Base-by-base conservation (phyloP, 345 rosid genomes). In the Clarkia xantiana region DNA sequence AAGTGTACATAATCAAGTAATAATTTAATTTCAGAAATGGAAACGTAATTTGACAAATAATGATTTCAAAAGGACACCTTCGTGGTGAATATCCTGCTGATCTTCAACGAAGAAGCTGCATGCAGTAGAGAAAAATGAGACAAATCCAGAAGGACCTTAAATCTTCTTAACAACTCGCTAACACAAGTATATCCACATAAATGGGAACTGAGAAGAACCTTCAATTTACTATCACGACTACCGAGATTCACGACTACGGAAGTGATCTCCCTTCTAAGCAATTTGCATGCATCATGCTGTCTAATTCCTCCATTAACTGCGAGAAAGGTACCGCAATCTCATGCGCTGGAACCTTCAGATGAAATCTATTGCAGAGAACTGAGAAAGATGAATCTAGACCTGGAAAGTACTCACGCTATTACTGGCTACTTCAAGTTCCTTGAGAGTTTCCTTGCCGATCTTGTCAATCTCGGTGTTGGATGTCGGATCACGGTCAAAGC, bases 361-460 rank as follows among this genome's bases (percentile, higher is more conserved):
- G 16, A 44, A n/a, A 14, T 43, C 5, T 22, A 23, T 25, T 20
- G 53, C 53, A 1, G 0, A 12, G 52, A 15, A n/a, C 36, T 29
- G 9, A 4, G 36, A 29, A 29, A 29, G 6, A 29, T 29, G 36
- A 5, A 3, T 29, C 36, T 29, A 29, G 36, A 29, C 8, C 36
- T 23, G 3, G 16, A 2, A 3, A 49, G 53, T 56, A 60, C 84
- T 36, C 52, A 91, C 98, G 93, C 84, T 76, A 61, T 73, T 56
- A 64, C 86, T 58, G n/a, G 93, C 91, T 67, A 81, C 83, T n/a
- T 86, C 86, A 34, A 91, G 86, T 51, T 62, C 93, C 62, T 65
- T 79, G 68, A 90, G 81, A 23, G 94, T 96, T 47, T 81, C 98
- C 69, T 86, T 94, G 54, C 93, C 96, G 59, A 90, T 67, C 55